phyloP scores from a whole-genome alignment of 306 rosid genomes.

The Trifolium fragiferum region DNA sequence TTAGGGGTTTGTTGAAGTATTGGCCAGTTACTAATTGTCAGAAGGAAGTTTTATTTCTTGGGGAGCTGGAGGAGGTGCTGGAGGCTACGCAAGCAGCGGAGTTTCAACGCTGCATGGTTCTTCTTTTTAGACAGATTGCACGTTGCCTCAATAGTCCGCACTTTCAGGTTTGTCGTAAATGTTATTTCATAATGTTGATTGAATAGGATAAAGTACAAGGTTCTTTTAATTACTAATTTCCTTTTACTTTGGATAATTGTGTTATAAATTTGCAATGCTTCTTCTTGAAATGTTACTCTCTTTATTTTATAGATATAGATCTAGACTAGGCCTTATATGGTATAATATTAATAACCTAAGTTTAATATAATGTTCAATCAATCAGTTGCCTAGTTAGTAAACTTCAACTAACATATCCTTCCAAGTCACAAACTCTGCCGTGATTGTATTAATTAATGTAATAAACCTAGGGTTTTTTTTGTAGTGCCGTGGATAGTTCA shows the following conservation, averaged over 20 bases:
- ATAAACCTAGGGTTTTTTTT: neutral
- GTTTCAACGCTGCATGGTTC: conserved; percentile 94
- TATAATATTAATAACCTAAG: neutral
- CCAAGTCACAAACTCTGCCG: neutral
- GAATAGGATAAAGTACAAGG: conserved; percentile 20
- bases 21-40: conserved; percentile 94
- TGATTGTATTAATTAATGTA: neutral
- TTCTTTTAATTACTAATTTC: conserved; percentile 8
- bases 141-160: conserved; percentile 91
- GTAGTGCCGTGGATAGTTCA: neutral
- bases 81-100: conserved; percentile 95
- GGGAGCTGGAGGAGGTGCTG: conserved; percentile 95
- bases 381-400: conserved; percentile 22
- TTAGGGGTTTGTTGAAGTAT: conserved; percentile 87
- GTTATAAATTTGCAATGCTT: conserved; percentile 31
- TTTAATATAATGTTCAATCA: conserved; percentile 3
- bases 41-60: conserved; percentile 94
- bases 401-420: conserved; percentile 2
- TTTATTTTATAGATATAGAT: neutral
- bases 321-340: neutral
- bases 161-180: conserved; percentile 76
- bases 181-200: conserved; percentile 22
- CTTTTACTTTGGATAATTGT: conserved; percentile 6
- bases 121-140: conserved; percentile 86
- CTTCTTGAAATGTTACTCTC: conserved; percentile 36